Conservation (phyloP, 1,284 basidiomycete species). For the Cutaneotrichosporon spelunceum region DNA sequence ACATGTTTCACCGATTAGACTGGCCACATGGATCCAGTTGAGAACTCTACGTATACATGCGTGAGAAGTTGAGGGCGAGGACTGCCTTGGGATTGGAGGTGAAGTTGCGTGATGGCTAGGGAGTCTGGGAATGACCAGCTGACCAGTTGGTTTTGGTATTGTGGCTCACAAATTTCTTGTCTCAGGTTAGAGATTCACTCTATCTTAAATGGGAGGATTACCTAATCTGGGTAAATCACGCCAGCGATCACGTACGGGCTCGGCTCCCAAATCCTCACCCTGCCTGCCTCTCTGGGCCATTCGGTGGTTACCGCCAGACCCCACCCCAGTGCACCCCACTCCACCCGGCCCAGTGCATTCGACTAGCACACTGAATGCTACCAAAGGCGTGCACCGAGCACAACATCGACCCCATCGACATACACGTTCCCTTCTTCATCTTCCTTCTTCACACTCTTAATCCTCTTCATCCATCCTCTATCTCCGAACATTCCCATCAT, state of each 20-base stretch:
- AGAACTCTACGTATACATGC: neutral
- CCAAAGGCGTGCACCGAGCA: neutral
- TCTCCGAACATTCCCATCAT: neutral
- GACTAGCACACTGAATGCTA: too few relatives aligned
- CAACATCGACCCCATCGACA: neutral
- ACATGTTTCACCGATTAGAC: neutral
- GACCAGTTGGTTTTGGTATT: neutral
- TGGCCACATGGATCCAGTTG: neutral
- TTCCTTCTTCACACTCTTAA: too few relatives aligned
- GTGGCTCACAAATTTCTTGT: too few relatives aligned
- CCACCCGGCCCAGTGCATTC: neutral
- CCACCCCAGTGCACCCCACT: too few relatives aligned
- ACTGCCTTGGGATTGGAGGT: too few relatives aligned
- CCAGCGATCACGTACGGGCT: neutral
- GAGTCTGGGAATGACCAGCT: neutral
- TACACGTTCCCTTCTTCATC: neutral
- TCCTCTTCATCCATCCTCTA: neutral
- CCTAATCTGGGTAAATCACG: slow-evolving; percentile 1
- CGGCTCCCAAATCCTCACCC: neutral
- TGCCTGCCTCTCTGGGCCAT: neutral
- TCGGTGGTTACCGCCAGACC: neutral
- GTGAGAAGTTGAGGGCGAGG: neutral
- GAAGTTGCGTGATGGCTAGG: neutral
- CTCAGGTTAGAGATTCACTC: neutral
- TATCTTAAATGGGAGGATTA: neutral